Evolutionary conservation across 2,329 filamentous ascomycete species (phyloP).

Genomic region (Stemphylium beticola): DNA sequence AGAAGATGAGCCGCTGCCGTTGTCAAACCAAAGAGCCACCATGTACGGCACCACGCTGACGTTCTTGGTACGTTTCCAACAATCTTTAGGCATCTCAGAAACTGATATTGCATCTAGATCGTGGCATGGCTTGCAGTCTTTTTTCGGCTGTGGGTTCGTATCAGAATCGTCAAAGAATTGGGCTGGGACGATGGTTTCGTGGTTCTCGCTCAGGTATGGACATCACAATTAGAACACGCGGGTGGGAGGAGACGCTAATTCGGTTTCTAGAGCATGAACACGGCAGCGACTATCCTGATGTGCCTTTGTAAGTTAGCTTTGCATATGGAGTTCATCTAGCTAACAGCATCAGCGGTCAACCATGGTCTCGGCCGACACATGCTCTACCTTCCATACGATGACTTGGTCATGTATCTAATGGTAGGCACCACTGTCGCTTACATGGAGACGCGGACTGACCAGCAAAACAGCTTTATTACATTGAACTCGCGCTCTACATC

Average conservation of each 20-base stretch:
- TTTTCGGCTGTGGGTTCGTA: slow-evolving; percentile 38
- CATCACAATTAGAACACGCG: background rate
- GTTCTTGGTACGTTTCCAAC: slow-evolving; percentile 30
- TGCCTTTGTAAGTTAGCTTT: slow-evolving; percentile 28
- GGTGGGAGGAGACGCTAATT: background rate
- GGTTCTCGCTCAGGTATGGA: slow-evolving; percentile 35
- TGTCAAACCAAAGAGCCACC: slow-evolving; percentile 34
- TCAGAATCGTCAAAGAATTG: slow-evolving; percentile 37
- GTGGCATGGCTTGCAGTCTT: slow-evolving; percentile 37
- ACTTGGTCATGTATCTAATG: slow-evolving; percentile 22
- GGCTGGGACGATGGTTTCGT: slow-evolving; percentile 48
- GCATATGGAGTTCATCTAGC: background rate
- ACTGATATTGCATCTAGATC: slow-evolving; percentile 25
- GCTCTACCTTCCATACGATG: slow-evolving; percentile 26
- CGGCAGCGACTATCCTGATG: slow-evolving; percentile 31
- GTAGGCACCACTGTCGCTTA: slow-evolving; percentile 8
- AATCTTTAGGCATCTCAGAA: background rate
- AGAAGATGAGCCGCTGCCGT: slow-evolving; percentile 34
- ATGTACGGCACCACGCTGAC: slow-evolving; percentile 34
- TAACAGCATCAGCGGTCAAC: slow-evolving; percentile 32
- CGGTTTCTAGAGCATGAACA: slow-evolving; percentile 29
- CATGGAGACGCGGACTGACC: background rate
- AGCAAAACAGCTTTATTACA: slow-evolving; percentile 33
- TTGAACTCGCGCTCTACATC: slow-evolving; percentile 39
- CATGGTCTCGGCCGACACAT: slow-evolving; percentile 45